phyloP scores from a whole-genome alignment of 1,139 yeast species.

The Tardiomyces depauwii region DNA sequence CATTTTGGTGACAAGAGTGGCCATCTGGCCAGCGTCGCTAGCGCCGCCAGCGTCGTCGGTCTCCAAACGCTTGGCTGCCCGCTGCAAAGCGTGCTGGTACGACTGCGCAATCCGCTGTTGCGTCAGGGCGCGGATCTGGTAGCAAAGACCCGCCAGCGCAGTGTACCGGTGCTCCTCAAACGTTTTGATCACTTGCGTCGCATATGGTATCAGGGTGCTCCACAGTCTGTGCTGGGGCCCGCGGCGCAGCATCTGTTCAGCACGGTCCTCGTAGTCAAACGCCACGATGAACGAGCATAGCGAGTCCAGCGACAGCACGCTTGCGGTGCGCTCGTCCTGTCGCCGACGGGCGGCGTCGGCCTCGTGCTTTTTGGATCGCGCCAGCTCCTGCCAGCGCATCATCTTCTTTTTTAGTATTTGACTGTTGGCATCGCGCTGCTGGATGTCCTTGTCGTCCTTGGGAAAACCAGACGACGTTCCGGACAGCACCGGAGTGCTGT shows the following conservation, averaged over 20 bases:
- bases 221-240: conserved; percentile 24
- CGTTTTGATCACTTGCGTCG: conserved; percentile 9
- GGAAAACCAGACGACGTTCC: too few relatives aligned
- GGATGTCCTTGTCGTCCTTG: neutral
- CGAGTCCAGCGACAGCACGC: conserved; percentile 25
- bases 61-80: conserved; percentile 1
- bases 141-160: conserved; percentile 22
- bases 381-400: conserved; percentile 24
- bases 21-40: conserved; percentile 2
- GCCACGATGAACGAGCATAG: conserved; percentile 28
- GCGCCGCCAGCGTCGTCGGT: conserved; percentile 2
- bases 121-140: conserved; percentile 27
- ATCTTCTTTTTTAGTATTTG: conserved; percentile 16
- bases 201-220: conserved; percentile 27
- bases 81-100: neutral
- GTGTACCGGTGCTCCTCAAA: conserved; percentile 12
- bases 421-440: conserved; percentile 5
- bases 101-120: conserved; percentile 20
- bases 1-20: conserved; percentile 7
- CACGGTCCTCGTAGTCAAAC: conserved; percentile 31
- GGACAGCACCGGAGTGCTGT: too few relatives aligned
- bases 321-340: conserved; percentile 18
- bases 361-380: conserved; percentile 25
- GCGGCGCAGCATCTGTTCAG: conserved; percentile 15
- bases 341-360: conserved; percentile 21